Base-by-base conservation (phyloP, 164 flowering plant species). In the Sextonia rubra region DNA sequence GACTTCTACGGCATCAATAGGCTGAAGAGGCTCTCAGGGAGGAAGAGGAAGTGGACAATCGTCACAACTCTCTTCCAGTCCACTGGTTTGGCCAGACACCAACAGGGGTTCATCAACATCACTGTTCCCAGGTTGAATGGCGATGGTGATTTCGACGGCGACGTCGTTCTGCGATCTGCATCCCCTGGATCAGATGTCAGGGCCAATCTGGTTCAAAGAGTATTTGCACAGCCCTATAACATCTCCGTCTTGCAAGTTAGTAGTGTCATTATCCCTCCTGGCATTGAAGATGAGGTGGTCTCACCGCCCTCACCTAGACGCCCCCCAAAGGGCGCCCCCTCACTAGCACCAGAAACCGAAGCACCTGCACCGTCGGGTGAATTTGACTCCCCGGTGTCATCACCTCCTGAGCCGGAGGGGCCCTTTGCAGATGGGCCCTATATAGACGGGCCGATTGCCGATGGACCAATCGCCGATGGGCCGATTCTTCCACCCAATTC, bases 1-100 rank as follows among this genome's bases (percentile, higher is more conserved):
- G 94, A 90, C 69, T 93, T 87, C 77, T 90, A 72, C 58, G 97
- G 89, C 52, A 66, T 14, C 1, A 6, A 27, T 12, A 89, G 86
- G 76, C 81, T 91, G 47, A 26, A 68, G 0, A 56, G 77, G 5
- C 70, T 86, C 3, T 47, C 83, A 1, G 2, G 2, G 58, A 18
- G 6, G 58, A 18, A 18, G 24, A 79, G 75, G 44, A 79, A 80
- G 26, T 67, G 84, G 1, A 64, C 76, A 0, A 55, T 76, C 6
- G 73, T 88, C 32, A 85, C 96, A 70, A 90, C 94, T 9, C 70
- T 93, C 58, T 89, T 76, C 75, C 96, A 90, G 69, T 4, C 85
- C 48, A 75, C 75, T 52, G 94, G 95, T 47, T 1, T 5, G 0
- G 90, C 92, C 15, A 9, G 3, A 1, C 64, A 66, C 66, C 69